A percentile compares a stretch with the other conserved stretches of the same genome.
phyloP scores from a whole-genome alignment of 495 filamentous ascomycete genomes.

The Echria macrotheca region DNA sequence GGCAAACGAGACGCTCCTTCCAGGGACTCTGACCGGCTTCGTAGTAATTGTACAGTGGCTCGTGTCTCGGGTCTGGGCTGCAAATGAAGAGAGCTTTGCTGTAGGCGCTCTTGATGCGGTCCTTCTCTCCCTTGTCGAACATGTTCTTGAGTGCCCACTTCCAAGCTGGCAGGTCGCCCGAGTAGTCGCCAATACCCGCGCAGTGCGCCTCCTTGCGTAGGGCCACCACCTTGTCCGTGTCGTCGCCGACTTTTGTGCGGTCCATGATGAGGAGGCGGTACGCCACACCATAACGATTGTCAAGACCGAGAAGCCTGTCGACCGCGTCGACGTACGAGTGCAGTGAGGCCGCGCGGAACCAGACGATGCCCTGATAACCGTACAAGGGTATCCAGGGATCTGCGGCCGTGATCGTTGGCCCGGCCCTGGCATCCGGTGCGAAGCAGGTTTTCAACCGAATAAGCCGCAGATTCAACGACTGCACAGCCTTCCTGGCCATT shows the following conservation, averaged over 20 bases:
- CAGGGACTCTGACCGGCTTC: neutral
- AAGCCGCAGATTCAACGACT: too few species aligned
- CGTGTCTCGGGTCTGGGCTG: neutral
- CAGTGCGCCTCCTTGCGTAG: neutral
- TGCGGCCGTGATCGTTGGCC: neutral
- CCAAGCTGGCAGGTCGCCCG: conserved; percentile 8
- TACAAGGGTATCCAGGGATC: conserved; percentile 15
- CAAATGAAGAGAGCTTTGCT: conserved; percentile 16
- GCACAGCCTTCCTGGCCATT: too few species aligned
- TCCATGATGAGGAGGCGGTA: conserved; percentile 23
- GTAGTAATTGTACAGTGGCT: neutral
- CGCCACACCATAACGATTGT: conserved; percentile 16
- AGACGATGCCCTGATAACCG: conserved; percentile 26
- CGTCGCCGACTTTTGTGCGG: too few species aligned
- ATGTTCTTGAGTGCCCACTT: neutral
- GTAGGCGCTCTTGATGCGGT: too few species aligned
- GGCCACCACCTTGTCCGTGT: too few species aligned
- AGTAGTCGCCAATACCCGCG: conserved; percentile 16
- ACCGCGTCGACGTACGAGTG: conserved; percentile 29
- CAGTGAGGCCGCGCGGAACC: conserved; percentile 15
- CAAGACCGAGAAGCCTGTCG: conserved; percentile 23
- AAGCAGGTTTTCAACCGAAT: neutral
- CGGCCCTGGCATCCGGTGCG: neutral
- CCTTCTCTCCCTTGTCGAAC: neutral
- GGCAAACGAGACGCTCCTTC: conserved; percentile 8